Percentiles rank a stretch among this genome's conserved stretches.
phyloP scores from a whole-genome alignment of 2,329 filamentous ascomycete genomes.

The Monilinia fructigena region DNA sequence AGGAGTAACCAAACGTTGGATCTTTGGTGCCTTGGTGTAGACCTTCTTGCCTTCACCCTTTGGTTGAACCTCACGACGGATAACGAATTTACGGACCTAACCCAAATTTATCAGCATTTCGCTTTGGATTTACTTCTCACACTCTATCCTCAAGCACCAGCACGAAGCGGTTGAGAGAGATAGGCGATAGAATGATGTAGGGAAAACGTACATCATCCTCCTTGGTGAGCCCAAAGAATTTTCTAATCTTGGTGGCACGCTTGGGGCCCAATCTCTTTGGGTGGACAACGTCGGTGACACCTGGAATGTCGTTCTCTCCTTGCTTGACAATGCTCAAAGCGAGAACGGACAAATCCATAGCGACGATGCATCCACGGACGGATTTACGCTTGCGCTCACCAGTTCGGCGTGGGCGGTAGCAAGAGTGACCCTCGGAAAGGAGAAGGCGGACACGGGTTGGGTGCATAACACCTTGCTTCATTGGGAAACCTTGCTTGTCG shows the following conservation, averaged over 20 bases:
- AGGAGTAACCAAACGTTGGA: slow-evolving; percentile 98
- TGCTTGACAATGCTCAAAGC: slow-evolving; percentile 97
- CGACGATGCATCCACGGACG: slow-evolving; percentile 98
- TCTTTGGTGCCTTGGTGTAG: slow-evolving; percentile 99
- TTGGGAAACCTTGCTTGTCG: slow-evolving; percentile 99
- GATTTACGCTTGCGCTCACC: slow-evolving; percentile 99
- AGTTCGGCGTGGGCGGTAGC: slow-evolving; percentile 96
- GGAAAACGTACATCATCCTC: slow-evolving; percentile 94
- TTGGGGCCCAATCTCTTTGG: slow-evolving; percentile 99
- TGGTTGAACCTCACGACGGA: slow-evolving; percentile 94
- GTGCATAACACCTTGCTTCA: slow-evolving; percentile 99
- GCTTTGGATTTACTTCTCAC: slow-evolving; percentile 47
- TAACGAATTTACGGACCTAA: slow-evolving; percentile 99
- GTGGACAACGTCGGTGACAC: slow-evolving; percentile 95
- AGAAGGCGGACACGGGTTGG: slow-evolving; percentile 98
- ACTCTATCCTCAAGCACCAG: slow-evolving; percentile 48
- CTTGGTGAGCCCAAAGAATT: slow-evolving; percentile 99
- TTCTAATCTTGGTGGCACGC: slow-evolving; percentile 99
- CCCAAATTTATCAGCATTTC: slow-evolving; percentile 35
- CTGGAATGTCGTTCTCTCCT: slow-evolving; percentile 90
- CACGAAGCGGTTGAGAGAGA: slow-evolving; percentile 43
- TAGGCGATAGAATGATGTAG: slow-evolving; percentile 67
- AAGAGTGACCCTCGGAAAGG: slow-evolving; percentile 94
- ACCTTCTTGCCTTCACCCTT: slow-evolving; percentile 97
- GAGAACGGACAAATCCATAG: slow-evolving; percentile 89